Evolutionary conservation across 192 early-diverging fungal species (phyloP).

Genomic region (Thamnidium elegans): DNA sequence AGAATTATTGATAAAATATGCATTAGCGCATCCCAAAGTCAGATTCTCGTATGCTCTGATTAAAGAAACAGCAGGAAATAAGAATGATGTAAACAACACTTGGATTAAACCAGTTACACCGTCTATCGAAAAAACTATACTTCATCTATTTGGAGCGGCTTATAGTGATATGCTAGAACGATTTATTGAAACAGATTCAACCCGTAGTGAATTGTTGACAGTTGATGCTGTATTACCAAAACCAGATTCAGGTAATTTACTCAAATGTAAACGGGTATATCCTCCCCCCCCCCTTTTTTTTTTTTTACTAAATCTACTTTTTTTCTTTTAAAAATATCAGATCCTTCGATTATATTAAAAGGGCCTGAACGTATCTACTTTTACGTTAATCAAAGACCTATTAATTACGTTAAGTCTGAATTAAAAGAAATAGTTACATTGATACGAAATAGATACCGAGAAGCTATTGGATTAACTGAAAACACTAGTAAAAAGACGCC

Average conservation of each 20-base stretch:
- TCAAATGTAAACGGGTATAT: no score
- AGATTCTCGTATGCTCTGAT: conserved; percentile 24
- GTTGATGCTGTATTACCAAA: conserved; percentile 20
- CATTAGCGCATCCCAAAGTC: conserved; percentile 29
- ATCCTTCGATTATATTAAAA: conserved; percentile 19
- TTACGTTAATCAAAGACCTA: conserved; percentile 39
- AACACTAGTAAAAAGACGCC: conserved; percentile 16
- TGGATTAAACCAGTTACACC: conserved; percentile 31
- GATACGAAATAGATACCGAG: conserved; percentile 23
- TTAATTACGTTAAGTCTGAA: conserved; percentile 28
- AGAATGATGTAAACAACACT: background rate
- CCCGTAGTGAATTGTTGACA: background rate
- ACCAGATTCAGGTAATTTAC: conserved; percentile 19
- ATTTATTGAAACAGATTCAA: background rate
- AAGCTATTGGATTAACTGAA: conserved; percentile 12
- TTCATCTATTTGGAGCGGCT: conserved; percentile 15
- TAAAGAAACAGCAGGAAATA: conserved; percentile 10
- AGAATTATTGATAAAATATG: conserved; percentile 25
- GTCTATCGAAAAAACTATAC: conserved; percentile 14
- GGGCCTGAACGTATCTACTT: conserved; percentile 31
- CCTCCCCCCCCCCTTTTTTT: no score
- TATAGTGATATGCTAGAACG: conserved; percentile 21
- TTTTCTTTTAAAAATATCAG: conserved; percentile 15
- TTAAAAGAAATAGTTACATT: conserved; percentile 29
- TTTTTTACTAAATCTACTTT: background rate